Conservation (phyloP, 495 filamentous ascomycete genomes). For the Lophiostoma macrostomum region DNA sequence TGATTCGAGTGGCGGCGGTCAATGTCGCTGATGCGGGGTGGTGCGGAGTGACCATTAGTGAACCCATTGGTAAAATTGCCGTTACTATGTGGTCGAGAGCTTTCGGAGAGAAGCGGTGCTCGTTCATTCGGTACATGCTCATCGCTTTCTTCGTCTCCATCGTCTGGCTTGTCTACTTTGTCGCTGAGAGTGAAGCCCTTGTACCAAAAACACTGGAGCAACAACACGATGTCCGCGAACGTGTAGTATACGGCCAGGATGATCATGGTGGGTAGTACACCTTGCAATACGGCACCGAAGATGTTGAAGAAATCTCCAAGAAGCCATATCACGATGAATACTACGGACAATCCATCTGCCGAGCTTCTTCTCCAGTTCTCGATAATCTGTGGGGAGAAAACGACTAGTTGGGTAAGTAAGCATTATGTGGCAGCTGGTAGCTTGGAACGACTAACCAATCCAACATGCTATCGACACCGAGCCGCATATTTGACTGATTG, state of each 20-base stretch:
- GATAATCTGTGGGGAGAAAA: constrained; percentile 95
- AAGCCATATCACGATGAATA: constrained; percentile 89
- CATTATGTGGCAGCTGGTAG: not conserved
- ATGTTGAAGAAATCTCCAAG: constrained; percentile 97
- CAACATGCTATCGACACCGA: constrained; percentile 96
- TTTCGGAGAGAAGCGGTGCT: constrained; percentile 33
- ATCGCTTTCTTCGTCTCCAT: not conserved
- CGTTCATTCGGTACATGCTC: constrained; percentile 7
- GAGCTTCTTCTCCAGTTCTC: constrained; percentile 87
- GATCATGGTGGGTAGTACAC: constrained; percentile 92
- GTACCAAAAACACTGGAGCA: constrained; percentile 92
- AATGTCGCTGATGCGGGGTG: constrained; percentile 21
- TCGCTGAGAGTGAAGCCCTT: constrained; percentile 73
- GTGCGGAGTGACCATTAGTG: constrained; percentile 13
- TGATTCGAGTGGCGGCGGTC: constrained; percentile 34
- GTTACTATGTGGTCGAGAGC: not conserved
- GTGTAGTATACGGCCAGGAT: constrained; percentile 96
- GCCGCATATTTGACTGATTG: constrained; percentile 84
- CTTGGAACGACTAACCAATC: constrained; percentile 49
- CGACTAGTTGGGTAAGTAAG: constrained; percentile 49
- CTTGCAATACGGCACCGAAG: constrained; percentile 85
- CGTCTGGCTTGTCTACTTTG: constrained; percentile 33
- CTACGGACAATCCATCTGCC: constrained; percentile 83
- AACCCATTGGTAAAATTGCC: constrained; percentile 22
- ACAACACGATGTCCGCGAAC: constrained; percentile 81